Base-by-base conservation (phyloP, 2,329 filamentous ascomycete genomes). In the Paracoccidioides brasiliensis region DNA sequence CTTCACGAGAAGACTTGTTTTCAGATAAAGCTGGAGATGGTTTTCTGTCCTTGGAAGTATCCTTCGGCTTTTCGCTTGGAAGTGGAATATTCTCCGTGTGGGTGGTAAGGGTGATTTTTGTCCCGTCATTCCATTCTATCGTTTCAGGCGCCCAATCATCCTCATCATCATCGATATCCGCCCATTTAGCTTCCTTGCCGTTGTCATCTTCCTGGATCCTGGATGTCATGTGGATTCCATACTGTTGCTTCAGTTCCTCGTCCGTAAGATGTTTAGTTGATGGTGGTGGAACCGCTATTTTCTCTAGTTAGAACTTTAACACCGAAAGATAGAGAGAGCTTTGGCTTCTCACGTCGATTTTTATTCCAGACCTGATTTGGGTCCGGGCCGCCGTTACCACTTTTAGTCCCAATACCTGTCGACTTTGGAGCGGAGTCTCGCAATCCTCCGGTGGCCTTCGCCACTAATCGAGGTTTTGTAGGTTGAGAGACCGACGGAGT, bases 291-390 rank as follows among this genome's bases (percentile, higher is more conserved):
- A 75, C 70, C 55, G 79, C 76, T 79, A 58, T 35, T 55, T 37
- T 30, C 45, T 56, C 53, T 53, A 5, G 22, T 54, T 49, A 54
- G 53, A 22, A 49, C 38, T 9, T 14, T 49, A 37, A 45, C 15
- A 9, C 28, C 8, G 4, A 54, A 15, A 45, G 14, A 38, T 41
- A 40, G n/a, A 9, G 7, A 32, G 10, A 35, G 37, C 46, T 54
- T 33, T n/a, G 56, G 35, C 55, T 38, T 63, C 74, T 64, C 74
- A 76, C 80, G 80, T 70, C 80, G 76, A 65, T 84, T 85, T 70
- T 82, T 84, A 65, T 85, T 85, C 82, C 82, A 85, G 52, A 85
- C 82, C 68, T 82, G 81, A 68, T 76, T 82, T n/a, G 80, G 80
- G 69, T 84, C 81, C 52, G 82, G 81, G n/a, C 78, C 80, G 60